These are phyloP conservation scores for Chenopodium quinoa DNA, from an alignment of 148 eudicot species.

Conservation along the genomic window DNA sequence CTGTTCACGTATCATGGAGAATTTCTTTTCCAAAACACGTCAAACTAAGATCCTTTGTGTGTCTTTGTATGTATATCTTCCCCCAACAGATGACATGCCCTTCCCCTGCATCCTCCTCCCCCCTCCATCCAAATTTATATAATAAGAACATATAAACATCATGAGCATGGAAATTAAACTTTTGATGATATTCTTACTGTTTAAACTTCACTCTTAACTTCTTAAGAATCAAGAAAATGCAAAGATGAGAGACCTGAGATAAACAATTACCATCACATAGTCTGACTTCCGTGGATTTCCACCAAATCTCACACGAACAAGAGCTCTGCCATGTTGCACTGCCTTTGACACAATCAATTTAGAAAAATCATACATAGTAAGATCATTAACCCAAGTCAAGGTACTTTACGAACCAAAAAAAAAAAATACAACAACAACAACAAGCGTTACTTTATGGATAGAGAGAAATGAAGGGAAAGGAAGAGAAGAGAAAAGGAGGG, in stretches of 20 bases:
- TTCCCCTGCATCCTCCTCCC: neutral
- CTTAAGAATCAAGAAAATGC: neutral
- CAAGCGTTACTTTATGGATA: too few relatives aligned
- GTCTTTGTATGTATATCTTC: too few relatives aligned
- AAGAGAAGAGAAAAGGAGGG: too few relatives aligned
- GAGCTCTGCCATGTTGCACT: slow-evolving; percentile 63
- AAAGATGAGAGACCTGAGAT: neutral
- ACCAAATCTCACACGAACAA: slow-evolving; percentile 50
- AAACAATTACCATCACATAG: slow-evolving; percentile 55
- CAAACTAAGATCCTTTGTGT: too few relatives aligned
- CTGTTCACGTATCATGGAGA: too few relatives aligned
- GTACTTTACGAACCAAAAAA: neutral
- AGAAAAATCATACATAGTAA: neutral
- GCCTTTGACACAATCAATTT: slow-evolving; percentile 35
- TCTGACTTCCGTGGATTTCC: slow-evolving; percentile 57
- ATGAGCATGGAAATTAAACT: neutral
- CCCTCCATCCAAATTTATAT: neutral
- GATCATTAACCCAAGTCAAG: neutral
- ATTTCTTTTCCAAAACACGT: too few relatives aligned
- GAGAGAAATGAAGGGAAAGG: too few relatives aligned
- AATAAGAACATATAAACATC: neutral
- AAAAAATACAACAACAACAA: too few relatives aligned
- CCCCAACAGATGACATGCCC: too few relatives aligned
- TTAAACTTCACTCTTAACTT: neutral
- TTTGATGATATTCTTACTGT: neutral